These are phyloP conservation scores for Diaporthe australafricana DNA, from an alignment of 2,329 filamentous ascomycete genomes.

Conservation along the genomic window DNA sequence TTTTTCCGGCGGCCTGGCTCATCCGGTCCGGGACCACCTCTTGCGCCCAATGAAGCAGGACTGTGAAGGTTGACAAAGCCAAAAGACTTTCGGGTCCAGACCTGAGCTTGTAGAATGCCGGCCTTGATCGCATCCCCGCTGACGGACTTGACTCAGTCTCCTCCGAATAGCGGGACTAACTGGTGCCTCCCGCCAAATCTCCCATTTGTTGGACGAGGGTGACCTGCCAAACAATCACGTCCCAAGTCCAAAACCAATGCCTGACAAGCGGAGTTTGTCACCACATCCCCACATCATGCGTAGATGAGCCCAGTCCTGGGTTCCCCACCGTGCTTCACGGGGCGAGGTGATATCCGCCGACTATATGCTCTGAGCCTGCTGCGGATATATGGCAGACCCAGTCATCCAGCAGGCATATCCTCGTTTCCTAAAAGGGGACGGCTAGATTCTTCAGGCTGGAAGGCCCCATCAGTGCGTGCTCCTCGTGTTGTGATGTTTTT, in stretches of 20 bases:
- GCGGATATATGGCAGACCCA: slow-evolving; percentile 9
- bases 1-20: neutral
- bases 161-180: slow-evolving; percentile 1
- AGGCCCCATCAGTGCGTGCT: neutral
- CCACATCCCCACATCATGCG: neutral
- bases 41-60: neutral
- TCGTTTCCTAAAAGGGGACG: neutral
- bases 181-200: neutral
- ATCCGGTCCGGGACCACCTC: neutral
- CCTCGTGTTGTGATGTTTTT: neutral
- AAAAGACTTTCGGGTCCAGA: neutral
- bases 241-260: neutral
- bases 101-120: neutral
- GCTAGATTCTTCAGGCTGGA: neutral
- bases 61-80: neutral
- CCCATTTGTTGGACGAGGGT: slow-evolving; percentile 7
- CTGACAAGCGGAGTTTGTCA: neutral
- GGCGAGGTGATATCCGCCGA: neutral
- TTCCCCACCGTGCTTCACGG: neutral
- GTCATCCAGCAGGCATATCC: slow-evolving; percentile 23
- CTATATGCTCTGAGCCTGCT: slow-evolving; percentile 1
- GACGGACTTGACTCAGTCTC: slow-evolving; percentile 8
- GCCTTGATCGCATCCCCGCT: neutral
- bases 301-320: slow-evolving; percentile 1
- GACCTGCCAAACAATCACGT: neutral